These are phyloP conservation scores for Citrus inodora DNA, from an alignment of 345 rosid genomes.

Conservation along the genomic window DNA sequence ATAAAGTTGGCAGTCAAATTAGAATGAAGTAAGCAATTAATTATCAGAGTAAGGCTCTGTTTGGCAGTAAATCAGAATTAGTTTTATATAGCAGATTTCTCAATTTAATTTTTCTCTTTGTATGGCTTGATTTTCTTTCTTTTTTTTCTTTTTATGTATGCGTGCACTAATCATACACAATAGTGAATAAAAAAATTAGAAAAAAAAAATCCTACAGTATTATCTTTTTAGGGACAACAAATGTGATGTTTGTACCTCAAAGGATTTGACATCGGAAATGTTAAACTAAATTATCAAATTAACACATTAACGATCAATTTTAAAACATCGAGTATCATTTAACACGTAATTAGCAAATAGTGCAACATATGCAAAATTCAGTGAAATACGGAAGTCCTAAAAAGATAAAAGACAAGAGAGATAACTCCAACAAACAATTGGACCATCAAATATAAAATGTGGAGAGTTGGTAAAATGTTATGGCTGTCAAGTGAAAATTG, in stretches of 20 bases:
- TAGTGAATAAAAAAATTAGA: background rate
- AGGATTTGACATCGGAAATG: too few species aligned
- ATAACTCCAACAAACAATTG: too few species aligned
- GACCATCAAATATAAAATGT: too few species aligned
- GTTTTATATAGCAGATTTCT: background rate
- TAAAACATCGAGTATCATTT: too few species aligned
- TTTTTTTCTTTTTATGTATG: too few species aligned
- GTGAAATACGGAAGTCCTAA: background rate
- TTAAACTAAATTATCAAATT: too few species aligned
- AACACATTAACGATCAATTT: too few species aligned
- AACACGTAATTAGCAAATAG: background rate
- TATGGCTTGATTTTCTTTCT: background rate
- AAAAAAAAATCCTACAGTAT: too few species aligned
- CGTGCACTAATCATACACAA: background rate
- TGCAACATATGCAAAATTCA: background rate
- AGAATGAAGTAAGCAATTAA: background rate
- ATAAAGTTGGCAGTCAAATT: background rate
- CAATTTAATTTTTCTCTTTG: too few species aligned
- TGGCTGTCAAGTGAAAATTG: too few species aligned
- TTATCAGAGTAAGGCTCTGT: background rate
- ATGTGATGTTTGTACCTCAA: background rate
- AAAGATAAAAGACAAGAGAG: too few species aligned
- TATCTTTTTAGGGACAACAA: background rate
- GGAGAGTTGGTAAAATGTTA: too few species aligned
- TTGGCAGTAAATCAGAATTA: background rate